phyloP scores from a whole-genome alignment of 2,329 filamentous ascomycete species.

The Xylariaceae sp. region DNA sequence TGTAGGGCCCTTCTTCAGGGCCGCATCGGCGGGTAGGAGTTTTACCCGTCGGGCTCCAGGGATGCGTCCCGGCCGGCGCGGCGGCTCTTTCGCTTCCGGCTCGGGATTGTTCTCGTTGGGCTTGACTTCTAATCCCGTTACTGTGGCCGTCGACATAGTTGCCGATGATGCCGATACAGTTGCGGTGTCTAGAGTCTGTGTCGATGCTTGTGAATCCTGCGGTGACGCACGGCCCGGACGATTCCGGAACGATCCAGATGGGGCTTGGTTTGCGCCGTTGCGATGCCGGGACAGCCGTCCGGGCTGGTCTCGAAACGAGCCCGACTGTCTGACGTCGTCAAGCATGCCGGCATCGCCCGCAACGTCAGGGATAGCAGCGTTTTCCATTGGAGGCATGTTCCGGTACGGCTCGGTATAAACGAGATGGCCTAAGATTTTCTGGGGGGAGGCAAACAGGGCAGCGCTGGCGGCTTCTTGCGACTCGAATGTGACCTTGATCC shows the following conservation, averaged over 20 bases:
- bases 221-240: constrained; percentile 31
- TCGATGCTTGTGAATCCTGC: constrained; percentile 47
- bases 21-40: constrained; percentile 65
- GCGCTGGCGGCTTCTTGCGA: constrained; percentile 66
- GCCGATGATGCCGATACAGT: constrained; percentile 41
- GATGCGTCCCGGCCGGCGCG: constrained; percentile 43
- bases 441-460: constrained; percentile 66
- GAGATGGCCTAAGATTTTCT: constrained; percentile 65
- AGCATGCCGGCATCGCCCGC: constrained; percentile 39
- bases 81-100: constrained; percentile 33
- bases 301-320: constrained; percentile 11
- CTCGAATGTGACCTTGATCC: constrained; percentile 85
- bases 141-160: constrained; percentile 44
- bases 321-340: constrained; percentile 22
- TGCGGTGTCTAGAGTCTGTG: constrained; percentile 54
- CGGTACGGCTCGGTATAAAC: constrained; percentile 69
- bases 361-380: constrained; percentile 58
- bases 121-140: constrained; percentile 34
- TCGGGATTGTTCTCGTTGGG: constrained; percentile 22
- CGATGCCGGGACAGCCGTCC: constrained; percentile 27
- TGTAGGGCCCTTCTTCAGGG: constrained; percentile 65
- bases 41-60: constrained; percentile 62
- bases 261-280: constrained; percentile 20
- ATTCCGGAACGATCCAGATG: constrained; percentile 35
- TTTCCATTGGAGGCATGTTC: constrained; percentile 59